Conservation (phyloP, 306 rosid genomes). For the Argentina anserina region DNA sequence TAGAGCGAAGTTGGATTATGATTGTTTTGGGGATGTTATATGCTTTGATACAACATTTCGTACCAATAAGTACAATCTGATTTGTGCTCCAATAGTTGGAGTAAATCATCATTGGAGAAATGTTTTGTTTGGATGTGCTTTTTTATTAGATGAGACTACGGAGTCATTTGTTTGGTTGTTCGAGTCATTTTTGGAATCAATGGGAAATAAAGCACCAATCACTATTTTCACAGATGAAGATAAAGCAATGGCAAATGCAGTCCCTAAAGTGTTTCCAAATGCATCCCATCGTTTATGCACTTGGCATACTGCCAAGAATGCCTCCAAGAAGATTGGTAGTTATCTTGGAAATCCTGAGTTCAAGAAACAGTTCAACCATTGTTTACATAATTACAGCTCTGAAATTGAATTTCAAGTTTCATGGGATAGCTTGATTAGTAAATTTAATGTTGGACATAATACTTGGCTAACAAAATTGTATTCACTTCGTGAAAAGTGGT, state of each 20-base stretch:
- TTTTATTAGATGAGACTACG: not conserved
- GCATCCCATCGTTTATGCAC: not conserved
- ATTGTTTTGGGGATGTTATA: not conserved
- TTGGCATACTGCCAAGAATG: slow-evolving; percentile 1
- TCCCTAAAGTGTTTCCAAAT: not conserved
- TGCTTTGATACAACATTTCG: not conserved
- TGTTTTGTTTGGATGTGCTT: not conserved
- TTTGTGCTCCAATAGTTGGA: not conserved
- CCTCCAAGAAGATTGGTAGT: not conserved
- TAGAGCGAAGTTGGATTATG: not conserved
- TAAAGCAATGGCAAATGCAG: not conserved
- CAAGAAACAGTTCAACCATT: not conserved
- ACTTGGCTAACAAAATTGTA: not conserved
- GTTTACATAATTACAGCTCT: not conserved
- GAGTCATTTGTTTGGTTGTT: not conserved
- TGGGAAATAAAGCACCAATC: not conserved
- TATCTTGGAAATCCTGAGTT: not conserved
- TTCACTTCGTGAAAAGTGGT: not conserved
- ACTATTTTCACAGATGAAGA: not conserved
- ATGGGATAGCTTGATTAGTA: not conserved
- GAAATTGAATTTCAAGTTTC: not conserved
- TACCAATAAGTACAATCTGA: not conserved
- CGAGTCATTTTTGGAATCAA: not conserved
- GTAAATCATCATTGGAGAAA: not conserved
- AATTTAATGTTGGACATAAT: not conserved